Conservation (phyloP, 352 stramenopile species). For the Phytophthora capsici region DNA sequence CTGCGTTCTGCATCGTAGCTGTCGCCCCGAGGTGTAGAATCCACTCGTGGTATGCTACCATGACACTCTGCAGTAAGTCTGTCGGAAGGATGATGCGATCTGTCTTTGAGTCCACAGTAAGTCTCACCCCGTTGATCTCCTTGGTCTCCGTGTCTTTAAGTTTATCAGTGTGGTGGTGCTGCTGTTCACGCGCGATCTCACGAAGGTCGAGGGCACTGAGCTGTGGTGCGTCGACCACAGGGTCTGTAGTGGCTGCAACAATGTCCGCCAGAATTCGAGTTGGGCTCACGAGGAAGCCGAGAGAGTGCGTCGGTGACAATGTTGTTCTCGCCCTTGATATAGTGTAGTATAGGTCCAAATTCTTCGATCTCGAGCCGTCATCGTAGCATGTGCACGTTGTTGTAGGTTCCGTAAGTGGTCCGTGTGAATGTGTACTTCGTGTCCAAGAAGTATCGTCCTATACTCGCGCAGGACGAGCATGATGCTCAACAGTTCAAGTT, state of each 20-base stretch:
- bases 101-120: background rate
- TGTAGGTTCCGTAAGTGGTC: constrained; percentile 16
- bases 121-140: constrained; percentile 9
- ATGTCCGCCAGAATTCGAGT: background rate
- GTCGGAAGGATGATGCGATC: background rate
- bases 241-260: background rate
- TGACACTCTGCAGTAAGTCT: background rate
- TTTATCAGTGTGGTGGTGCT: background rate
- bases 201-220: background rate
- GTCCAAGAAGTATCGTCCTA: constrained; percentile 1
- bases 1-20: constrained; percentile 1
- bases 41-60: constrained; percentile 8
- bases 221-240: too few relatives aligned
- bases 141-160: background rate
- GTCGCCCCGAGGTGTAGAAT: constrained; percentile 3
- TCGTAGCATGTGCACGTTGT: constrained; percentile 11
- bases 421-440: constrained; percentile 12
- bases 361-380: constrained; percentile 15
- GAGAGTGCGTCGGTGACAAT: constrained; percentile 8
- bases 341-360: constrained; percentile 3
- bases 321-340: constrained; percentile 12
- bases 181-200: background rate
- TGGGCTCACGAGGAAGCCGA: background rate
- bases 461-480: constrained; percentile 4
- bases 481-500: constrained; percentile 4